These are phyloP conservation scores for Sherardia arvensis DNA, from an alignment of 257 asterid species.

Conservation along the genomic window DNA sequence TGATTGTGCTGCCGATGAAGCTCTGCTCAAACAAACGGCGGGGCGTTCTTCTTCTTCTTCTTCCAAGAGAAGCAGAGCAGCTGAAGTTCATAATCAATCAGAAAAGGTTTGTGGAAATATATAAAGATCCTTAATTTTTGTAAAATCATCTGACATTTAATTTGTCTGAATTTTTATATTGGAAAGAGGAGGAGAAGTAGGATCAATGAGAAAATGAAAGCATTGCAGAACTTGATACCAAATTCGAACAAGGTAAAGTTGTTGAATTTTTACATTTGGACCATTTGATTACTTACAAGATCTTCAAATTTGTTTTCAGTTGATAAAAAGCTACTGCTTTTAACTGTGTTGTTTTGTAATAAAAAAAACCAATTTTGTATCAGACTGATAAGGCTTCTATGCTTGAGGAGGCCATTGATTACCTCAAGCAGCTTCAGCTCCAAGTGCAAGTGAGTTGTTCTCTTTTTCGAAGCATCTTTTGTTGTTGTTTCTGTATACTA, in stretches of 20 bases:
- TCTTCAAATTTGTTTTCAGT: neutral
- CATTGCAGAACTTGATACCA: slow-evolving; percentile 70
- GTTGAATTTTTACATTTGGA: neutral
- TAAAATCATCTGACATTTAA: too few species aligned
- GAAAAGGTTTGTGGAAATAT: slow-evolving; percentile 40
- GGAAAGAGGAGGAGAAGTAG: slow-evolving; percentile 75
- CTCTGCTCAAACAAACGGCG: slow-evolving; percentile 16
- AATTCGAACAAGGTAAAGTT: slow-evolving; percentile 61
- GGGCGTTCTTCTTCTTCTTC: slow-evolving; percentile 17
- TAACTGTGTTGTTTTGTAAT: neutral
- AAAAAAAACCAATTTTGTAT: slow-evolving; percentile 13
- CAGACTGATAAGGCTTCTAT: slow-evolving; percentile 90
- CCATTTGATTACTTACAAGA: neutral
- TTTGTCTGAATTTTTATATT: slow-evolving; percentile 1
- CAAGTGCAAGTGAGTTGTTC: slow-evolving; percentile 53
- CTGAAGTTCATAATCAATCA: slow-evolving; percentile 75
- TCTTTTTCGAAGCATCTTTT: neutral
- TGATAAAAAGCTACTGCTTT: neutral
- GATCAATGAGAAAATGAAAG: slow-evolving; percentile 80
- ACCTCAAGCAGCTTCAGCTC: slow-evolving; percentile 83
- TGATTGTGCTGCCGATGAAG: slow-evolving; percentile 33
- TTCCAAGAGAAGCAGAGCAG: slow-evolving; percentile 72
- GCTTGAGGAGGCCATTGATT: slow-evolving; percentile 86
- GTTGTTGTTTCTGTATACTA: too few species aligned
- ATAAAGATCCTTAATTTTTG: neutral